These are phyloP conservation scores for Syzygium syzygioides DNA, from an alignment of 441 rosid genomes.

Conservation along the genomic window DNA sequence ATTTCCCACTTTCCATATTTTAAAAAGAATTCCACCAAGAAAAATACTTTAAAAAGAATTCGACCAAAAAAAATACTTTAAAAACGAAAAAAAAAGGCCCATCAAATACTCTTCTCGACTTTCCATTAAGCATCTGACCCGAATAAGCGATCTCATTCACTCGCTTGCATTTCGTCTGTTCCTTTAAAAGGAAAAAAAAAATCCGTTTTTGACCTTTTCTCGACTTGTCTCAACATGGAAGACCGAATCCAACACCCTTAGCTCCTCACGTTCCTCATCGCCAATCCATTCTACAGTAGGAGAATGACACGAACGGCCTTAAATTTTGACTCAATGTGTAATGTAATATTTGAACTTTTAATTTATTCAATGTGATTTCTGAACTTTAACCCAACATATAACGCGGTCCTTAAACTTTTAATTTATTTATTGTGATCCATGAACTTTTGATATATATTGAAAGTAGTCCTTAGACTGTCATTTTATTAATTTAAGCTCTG, in stretches of 20 bases:
- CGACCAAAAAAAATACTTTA: background rate
- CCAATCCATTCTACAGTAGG: background rate
- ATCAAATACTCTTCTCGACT: background rate
- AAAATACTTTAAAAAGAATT: no score
- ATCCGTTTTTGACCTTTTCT: background rate
- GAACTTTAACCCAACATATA: rapidly evolving
- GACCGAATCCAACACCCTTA: background rate
- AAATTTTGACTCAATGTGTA: no score
- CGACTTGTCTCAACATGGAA: background rate
- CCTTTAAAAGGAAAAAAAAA: background rate
- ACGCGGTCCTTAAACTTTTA: no score
- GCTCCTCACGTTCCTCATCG: background rate
- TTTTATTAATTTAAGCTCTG: no score
- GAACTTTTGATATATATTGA: no score
- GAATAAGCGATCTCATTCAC: background rate
- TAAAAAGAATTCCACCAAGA: no score
- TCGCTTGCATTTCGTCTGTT: rapidly evolving
- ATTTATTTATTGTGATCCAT: no score
- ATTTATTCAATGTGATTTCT: no score
- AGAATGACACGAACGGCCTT: no score
- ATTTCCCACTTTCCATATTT: no score
- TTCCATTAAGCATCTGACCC: background rate
- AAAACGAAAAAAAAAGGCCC: rapidly evolving
- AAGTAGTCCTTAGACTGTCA: no score
- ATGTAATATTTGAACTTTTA: no score